Evolutionary conservation across 225 moss, liverwort and hornwort genomes (phyloP), one percentile per base, ranked within the genome.

Genomic region (Pleurozium schreberi): DNA sequence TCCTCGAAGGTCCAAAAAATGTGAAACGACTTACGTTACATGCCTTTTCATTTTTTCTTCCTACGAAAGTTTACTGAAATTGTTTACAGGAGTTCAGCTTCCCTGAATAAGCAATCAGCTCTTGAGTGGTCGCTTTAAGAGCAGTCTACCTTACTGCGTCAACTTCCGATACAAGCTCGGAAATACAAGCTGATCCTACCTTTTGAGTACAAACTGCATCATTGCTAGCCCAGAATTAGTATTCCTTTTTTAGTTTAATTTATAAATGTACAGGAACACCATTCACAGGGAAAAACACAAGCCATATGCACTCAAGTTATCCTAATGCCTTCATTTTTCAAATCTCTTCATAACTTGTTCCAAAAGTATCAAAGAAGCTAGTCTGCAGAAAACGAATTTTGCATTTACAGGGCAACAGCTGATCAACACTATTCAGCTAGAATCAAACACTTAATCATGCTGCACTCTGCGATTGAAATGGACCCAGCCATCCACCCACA

Each of bases 401-500:
- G 89, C 92, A 86, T 83, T 86, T 89, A 88, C 88, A 83, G 82
- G 59, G 91, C 89, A 88, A 77, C 83, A 88, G 88, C 90, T 90
- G 86, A 90, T 88, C 88, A 73, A 87, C 43, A 82, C 88, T 88
- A 74, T 27, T 82, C 87, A 90, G 81, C 85, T 87, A 27, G 33
- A 68, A 84, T 87, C 36, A 65, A 90, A 90, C 74, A 75, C 84
- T 90, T 61, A 28, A 88, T 90, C 90, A 90, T 80, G 90, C 88
- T 90, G 90, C 80, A 85, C 81, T 85, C 91, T 65, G 90, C 67
- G 83, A 85, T 68, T 75, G 73, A 73, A 85, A 87, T 80, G 62
- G 80, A 88, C 84, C 86, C 80, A 90, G 76, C 68, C 86, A 91
- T 86, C 69, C 90, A 91, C 88, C 80, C 90, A 91, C 91, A 88